Evolutionary conservation across 2,329 filamentous ascomycete genomes (phyloP).

Genomic region (Myotisia sp.): DNA sequence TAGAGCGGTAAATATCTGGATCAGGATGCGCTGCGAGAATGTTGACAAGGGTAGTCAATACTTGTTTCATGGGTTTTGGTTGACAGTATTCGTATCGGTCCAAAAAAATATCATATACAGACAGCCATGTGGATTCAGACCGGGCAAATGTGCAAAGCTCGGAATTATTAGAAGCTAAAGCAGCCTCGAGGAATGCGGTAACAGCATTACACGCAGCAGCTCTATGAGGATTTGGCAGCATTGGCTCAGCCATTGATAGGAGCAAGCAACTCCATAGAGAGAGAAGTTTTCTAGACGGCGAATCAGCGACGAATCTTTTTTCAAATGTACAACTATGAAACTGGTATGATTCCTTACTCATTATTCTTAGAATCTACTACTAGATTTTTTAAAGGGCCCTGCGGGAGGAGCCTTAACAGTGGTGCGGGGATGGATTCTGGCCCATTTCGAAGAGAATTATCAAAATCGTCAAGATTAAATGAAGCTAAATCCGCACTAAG

Average conservation of each 20-base stretch:
- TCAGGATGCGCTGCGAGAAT: conserved; percentile 20
- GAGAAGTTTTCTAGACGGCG: conserved; percentile 11
- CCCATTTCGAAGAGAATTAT: not conserved
- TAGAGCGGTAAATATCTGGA: conserved; percentile 13
- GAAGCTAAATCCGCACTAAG: too few relatives aligned
- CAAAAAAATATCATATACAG: conserved; percentile 28
- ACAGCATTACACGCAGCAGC: conserved; percentile 32
- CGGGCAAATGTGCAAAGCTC: conserved; percentile 22
- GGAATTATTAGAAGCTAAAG: conserved; percentile 19
- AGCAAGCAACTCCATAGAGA: conserved; percentile 28
- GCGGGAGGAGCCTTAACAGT: conserved; percentile 6
- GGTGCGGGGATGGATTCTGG: conserved; percentile 6
- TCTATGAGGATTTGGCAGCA: conserved; percentile 27
- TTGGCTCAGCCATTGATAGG: conserved; percentile 27
- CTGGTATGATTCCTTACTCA: conserved; percentile 5
- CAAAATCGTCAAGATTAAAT: conserved; percentile 1
- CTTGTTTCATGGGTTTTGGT: conserved; percentile 32
- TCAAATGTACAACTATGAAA: too few relatives aligned
- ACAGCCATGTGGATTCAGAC: conserved; percentile 25
- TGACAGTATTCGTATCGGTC: conserved; percentile 30
- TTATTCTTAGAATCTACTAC: conserved; percentile 6
- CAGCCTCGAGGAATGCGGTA: conserved; percentile 30
- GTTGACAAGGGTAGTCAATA: conserved; percentile 27
- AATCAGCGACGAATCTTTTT: not conserved
- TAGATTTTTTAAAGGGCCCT: conserved; percentile 9